A percentile compares a stretch with the other conserved stretches of the same genome.
Evolutionary conservation across 2,329 filamentous ascomycete genomes (phyloP).

Genomic region (Talaromyces sp.): DNA sequence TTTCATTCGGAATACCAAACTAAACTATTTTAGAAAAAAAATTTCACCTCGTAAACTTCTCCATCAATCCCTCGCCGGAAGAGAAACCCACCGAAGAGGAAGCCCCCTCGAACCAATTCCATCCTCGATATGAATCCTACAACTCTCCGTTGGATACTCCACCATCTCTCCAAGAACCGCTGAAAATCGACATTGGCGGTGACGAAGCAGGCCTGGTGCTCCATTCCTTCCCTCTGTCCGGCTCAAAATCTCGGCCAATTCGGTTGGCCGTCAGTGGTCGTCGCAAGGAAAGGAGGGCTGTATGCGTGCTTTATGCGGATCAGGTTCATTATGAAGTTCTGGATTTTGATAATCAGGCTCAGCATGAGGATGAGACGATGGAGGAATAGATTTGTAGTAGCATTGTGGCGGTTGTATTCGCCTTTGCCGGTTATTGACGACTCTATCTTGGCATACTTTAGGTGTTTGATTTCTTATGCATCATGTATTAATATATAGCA

Average conservation of each 20-base stretch:
- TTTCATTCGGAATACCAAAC: not conserved
- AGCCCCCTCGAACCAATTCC: not conserved
- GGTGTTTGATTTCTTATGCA: not conserved
- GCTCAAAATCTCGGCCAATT: slow-evolving; percentile 42
- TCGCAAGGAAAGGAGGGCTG: slow-evolving; percentile 45
- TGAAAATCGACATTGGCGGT: slow-evolving; percentile 18
- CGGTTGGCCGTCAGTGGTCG: slow-evolving; percentile 52
- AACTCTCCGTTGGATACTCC: not conserved
- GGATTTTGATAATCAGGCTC: slow-evolving; percentile 46
- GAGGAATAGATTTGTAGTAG: not conserved
- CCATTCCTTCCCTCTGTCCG: slow-evolving; percentile 42
- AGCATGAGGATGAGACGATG: slow-evolving; percentile 20
- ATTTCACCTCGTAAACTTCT: slow-evolving; percentile 29
- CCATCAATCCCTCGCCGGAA: slow-evolving; percentile 18
- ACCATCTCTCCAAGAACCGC: slow-evolving; percentile 11
- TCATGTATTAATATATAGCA: not conserved
- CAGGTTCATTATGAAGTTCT: slow-evolving; percentile 50
- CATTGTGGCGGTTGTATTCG: not conserved
- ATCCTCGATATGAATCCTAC: not conserved
- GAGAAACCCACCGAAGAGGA: not conserved
- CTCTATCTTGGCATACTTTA: not conserved
- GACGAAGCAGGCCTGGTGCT: slow-evolving; percentile 25
- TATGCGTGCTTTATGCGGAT: slow-evolving; percentile 51
- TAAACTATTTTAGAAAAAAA: slow-evolving; percentile 15
- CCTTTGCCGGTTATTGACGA: not conserved